These are phyloP conservation scores for Eimeria necatrix DNA, from an alignment of 169 alveolate species.

Conservation along the genomic window DNA sequence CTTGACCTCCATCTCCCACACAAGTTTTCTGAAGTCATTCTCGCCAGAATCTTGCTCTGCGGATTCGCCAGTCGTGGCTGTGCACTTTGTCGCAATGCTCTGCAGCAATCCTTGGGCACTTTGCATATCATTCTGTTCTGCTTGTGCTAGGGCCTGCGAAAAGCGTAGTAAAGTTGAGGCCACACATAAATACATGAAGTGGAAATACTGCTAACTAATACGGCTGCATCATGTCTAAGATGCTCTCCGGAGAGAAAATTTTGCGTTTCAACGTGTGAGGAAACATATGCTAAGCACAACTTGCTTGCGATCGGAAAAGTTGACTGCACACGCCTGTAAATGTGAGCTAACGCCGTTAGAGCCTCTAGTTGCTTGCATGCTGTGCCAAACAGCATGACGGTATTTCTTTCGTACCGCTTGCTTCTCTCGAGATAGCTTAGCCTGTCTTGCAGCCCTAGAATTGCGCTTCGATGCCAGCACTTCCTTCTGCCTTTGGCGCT, in stretches of 20 bases:
- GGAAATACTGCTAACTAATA: no score
- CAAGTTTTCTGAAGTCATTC: conserved; percentile 41
- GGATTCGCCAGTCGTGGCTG: conserved; percentile 66
- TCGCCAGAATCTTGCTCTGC: conserved; percentile 51
- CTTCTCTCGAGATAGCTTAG: conserved; percentile 27
- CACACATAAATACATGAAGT: background rate
- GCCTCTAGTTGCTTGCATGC: no score
- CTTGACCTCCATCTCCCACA: conserved; percentile 68
- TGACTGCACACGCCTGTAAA: no score
- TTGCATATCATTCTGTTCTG: conserved; percentile 14
- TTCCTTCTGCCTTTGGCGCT: conserved; percentile 64
- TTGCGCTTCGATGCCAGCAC: conserved; percentile 60
- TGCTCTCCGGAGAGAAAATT: no score
- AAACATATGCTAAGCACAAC: no score
- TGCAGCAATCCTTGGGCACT: conserved; percentile 65
- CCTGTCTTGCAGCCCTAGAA: conserved; percentile 53
- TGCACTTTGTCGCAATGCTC: conserved; percentile 59
- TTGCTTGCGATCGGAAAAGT: no score
- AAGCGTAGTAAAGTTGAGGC: background rate
- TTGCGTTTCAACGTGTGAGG: no score
- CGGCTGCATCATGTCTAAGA: no score
- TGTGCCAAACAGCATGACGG: no score
- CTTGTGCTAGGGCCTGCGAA: conserved; percentile 25
- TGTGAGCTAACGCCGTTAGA: no score
- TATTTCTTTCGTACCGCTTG: conserved; percentile 11